Conservation (phyloP, 2,329 filamentous ascomycete genomes). For the Hyphodiscus sp. region DNA sequence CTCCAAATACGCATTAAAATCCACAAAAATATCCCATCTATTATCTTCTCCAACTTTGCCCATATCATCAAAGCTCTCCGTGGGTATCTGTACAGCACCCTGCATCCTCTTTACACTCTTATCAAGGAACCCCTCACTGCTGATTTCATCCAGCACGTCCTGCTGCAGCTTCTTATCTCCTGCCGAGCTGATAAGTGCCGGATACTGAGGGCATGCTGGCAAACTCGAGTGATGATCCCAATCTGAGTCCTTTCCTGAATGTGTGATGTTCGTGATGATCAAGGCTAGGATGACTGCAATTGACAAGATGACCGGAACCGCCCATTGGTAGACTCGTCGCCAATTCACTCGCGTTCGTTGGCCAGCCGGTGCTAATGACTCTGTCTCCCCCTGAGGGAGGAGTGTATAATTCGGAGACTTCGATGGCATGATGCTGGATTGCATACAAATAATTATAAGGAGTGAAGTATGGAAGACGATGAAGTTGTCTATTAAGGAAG, state of each 20-base stretch:
- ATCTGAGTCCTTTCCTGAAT: conserved; percentile 2
- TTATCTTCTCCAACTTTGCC: conserved; percentile 46
- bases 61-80: conserved; percentile 50
- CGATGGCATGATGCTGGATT: conserved; percentile 2
- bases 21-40: conserved; percentile 48
- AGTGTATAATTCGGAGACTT: conserved; percentile 15
- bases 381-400: conserved; percentile 10
- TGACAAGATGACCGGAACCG: conserved; percentile 3
- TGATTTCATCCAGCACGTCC: conserved; percentile 12
- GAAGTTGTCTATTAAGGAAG: neutral
- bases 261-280: neutral
- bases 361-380: neutral
- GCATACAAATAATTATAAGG: neutral
- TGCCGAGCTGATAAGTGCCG: conserved; percentile 8
- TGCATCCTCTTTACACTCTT: conserved; percentile 30
- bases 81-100: conserved; percentile 47
- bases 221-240: neutral
- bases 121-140: conserved; percentile 15
- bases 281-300: conserved; percentile 3
- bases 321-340: conserved; percentile 9
- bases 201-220: conserved; percentile 20
- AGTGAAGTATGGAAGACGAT: neutral
- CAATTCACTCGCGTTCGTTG: conserved; percentile 1
- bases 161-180: conserved; percentile 7
- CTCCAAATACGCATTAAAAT: conserved; percentile 41